Evolutionary conservation across 2,329 filamentous ascomycete species (phyloP), one percentile per base, ranked within the genome.

Genomic region (Berkeleyomyces rouxiae): DNA sequence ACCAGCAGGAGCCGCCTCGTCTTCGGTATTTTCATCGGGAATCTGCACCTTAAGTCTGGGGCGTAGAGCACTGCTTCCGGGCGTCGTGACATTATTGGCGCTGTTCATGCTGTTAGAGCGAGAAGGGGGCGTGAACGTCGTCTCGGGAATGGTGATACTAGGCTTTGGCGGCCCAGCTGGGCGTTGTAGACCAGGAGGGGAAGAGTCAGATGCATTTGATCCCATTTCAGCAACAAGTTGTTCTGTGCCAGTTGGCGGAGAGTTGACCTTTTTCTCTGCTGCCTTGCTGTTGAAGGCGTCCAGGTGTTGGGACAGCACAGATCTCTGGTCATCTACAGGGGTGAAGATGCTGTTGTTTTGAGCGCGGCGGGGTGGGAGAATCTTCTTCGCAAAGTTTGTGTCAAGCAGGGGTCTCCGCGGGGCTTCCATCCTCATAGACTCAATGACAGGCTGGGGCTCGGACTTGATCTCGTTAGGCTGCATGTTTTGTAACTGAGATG

Each of bases 21-120:
- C 13, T 51, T 64, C 63, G 9, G 51, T 16, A 11, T 40, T 60
- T n/a, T 61, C 63, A 67, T 90, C 92, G 0, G 93, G 93, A 69
- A 99, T 99, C 70, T 96, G 90, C 3, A 99, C 90, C 68, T 89
- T 96, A 57, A 99, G 78, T 61, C 89, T 83, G 2, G 93, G 93
- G 64, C 88, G 81, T 46, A 61, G 55, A 37, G 63, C 63, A 5
- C 73, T 72, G 61, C 90, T 82, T 6, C 91, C 82, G 69, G 88
- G 84, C 7, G 83, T 83, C 62, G 82, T 83, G 31, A 36, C 47
- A 33, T 82, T 76, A 67, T 86, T 82, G 64, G 87, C 76, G 66
- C 88, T 95, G 70, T 88, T 90, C 64, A 87, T 75, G 67, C 88
- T 95, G 70, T 88, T 90, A n/a, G 87, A 84, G 44, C 89, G 81